phyloP scores from a whole-genome alignment of 257 asterid genomes.

The Penstemon newberryi region DNA sequence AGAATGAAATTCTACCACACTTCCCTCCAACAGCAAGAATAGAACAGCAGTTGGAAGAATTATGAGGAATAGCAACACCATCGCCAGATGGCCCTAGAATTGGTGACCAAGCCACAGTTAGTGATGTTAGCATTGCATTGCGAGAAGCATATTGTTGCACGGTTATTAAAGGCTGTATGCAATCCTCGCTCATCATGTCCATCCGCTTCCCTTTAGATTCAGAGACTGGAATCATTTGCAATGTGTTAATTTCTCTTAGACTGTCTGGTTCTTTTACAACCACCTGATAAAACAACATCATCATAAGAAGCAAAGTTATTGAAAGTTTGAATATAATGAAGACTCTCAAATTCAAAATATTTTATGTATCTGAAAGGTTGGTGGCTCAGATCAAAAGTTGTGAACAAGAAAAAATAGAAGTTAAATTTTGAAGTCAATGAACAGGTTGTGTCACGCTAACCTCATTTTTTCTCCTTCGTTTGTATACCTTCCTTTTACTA shows the following conservation, averaged over 20 bases:
- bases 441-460: constrained; percentile 44
- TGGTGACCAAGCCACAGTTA: constrained; percentile 90
- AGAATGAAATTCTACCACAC: constrained; percentile 71
- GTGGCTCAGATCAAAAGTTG: constrained; percentile 19
- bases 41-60: constrained; percentile 49
- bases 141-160: constrained; percentile 73
- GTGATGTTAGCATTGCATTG: constrained; percentile 70
- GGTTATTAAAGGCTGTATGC: constrained; percentile 42
- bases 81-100: constrained; percentile 41
- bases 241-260: constrained; percentile 25
- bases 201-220: constrained; percentile 30
- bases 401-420: constrained; percentile 8
- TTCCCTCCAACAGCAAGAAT: constrained; percentile 83
- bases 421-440: constrained; percentile 20
- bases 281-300: constrained; percentile 41
- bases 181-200: constrained; percentile 35
- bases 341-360: constrained; percentile 12
- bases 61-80: constrained; percentile 42
- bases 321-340: constrained; percentile 18
- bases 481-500: constrained; percentile 34
- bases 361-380: constrained; percentile 20
- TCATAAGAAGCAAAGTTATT: constrained; percentile 18
- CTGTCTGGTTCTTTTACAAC: constrained; percentile 33
- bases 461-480: constrained; percentile 40
- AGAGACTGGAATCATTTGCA: constrained; percentile 37